These are phyloP conservation scores for Pleurotus eryngii DNA, from an alignment of 768 basidiomycete genomes.

Conservation along the genomic window DNA sequence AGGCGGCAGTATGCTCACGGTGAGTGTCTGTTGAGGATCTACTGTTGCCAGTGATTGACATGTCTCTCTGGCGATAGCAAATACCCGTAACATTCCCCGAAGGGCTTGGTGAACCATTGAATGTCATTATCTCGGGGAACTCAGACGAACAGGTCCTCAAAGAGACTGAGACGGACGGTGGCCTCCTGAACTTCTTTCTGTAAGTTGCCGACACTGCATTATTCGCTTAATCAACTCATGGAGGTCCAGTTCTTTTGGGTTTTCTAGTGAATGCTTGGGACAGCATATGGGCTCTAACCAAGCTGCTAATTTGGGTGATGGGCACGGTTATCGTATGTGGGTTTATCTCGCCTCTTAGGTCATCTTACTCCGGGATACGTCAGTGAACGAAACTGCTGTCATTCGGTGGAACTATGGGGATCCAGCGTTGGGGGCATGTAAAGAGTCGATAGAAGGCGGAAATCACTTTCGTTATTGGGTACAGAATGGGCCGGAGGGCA, in stretches of 20 bases:
- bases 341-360: not conserved
- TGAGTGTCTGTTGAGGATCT: conserved; percentile 32
- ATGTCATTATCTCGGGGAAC: conserved; percentile 72
- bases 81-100: conserved; percentile 57
- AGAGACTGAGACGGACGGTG: conserved; percentile 58
- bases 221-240: not conserved
- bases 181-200: conserved; percentile 80
- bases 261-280: conserved; percentile 79
- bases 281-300: conserved; percentile 72
- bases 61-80: conserved; percentile 30
- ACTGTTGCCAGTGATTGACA: too few relatives aligned
- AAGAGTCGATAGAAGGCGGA: conserved; percentile 83
- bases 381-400: conserved; percentile 81
- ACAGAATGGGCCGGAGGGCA: conserved; percentile 61
- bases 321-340: conserved; percentile 63
- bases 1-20: conserved; percentile 73
- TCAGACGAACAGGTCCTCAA: conserved; percentile 71
- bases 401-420: conserved; percentile 85
- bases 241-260: conserved; percentile 60
- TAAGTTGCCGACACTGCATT: conserved; percentile 34
- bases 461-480: conserved; percentile 88
- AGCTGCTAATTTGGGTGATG: conserved; percentile 79
- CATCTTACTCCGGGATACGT: not conserved
- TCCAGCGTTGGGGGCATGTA: conserved; percentile 76
- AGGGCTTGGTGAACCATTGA: conserved; percentile 85